Percentiles rank a stretch among this genome's conserved stretches.
These are phyloP conservation scores for Stagonosporopsis cucurbitacearum DNA, from an alignment of 2,329 filamentous ascomycete genomes.

Conservation along the genomic window DNA sequence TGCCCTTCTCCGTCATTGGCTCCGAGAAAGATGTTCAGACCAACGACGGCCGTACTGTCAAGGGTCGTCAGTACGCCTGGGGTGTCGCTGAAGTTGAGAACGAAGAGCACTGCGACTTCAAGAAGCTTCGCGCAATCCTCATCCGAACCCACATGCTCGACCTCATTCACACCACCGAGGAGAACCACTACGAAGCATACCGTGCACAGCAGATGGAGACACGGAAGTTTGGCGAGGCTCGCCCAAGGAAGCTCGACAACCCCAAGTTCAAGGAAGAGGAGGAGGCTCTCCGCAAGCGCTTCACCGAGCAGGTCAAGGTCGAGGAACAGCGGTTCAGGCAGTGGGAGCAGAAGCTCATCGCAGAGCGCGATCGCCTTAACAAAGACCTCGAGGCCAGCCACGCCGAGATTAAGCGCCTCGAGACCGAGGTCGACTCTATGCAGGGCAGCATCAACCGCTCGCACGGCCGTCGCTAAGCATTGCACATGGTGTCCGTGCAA, in stretches of 20 bases:
- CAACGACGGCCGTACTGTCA: constrained; percentile 92
- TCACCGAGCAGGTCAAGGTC: constrained; percentile 99
- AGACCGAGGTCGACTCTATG: constrained; percentile 91
- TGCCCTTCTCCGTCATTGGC: constrained; percentile 98
- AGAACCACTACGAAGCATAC: constrained; percentile 99
- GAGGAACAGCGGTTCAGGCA: constrained; percentile 99
- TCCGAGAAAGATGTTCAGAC: constrained; percentile 99
- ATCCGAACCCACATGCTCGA: constrained; percentile 99
- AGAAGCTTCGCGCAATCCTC: constrained; percentile 98
- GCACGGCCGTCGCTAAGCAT: constrained; percentile 82
- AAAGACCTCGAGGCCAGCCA: constrained; percentile 99
- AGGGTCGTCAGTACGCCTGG: constrained; percentile 99
- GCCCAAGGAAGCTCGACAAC: constrained; percentile 97
- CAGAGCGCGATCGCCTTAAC: constrained; percentile 97
- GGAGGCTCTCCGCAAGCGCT: constrained; percentile 96
- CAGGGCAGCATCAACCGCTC: constrained; percentile 89
- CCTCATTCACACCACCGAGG: constrained; percentile 98
- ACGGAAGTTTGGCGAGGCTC: constrained; percentile 96
- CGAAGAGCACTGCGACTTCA: constrained; percentile 99
- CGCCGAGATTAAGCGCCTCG: constrained; percentile 85
- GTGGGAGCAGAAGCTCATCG: constrained; percentile 99
- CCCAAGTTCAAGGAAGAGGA: constrained; percentile 99
- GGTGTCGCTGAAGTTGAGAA: constrained; percentile 99
- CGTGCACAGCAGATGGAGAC: constrained; percentile 99
- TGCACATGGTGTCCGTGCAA: constrained; percentile 11